Percentiles rank a stretch among this genome's conserved stretches.
Conservation (phyloP, 2,329 filamentous ascomycete genomes). For the Fusarium floridanum region DNA sequence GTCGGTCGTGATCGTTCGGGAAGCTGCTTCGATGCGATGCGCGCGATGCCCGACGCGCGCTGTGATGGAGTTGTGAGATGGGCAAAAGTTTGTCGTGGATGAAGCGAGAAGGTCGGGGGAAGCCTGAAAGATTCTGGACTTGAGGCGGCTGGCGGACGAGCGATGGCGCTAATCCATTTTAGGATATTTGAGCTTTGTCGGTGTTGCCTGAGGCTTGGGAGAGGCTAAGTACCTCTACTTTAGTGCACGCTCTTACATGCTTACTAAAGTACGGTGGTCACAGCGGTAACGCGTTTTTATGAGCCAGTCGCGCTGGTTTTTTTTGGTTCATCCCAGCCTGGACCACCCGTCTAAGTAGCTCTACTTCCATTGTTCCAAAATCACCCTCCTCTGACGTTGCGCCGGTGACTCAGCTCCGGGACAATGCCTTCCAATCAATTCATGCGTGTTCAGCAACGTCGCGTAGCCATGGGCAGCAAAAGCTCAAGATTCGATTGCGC, state of each 20-base stretch:
- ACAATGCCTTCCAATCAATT: slow-evolving; percentile 37
- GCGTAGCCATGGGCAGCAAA: slow-evolving; percentile 17
- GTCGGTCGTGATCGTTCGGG: slow-evolving; percentile 44
- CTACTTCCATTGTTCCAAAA: slow-evolving; percentile 29
- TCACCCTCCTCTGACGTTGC: slow-evolving; percentile 32
- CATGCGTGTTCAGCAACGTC: slow-evolving; percentile 16
- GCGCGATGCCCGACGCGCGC: slow-evolving; percentile 67
- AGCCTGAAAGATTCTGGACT: slow-evolving; percentile 60
- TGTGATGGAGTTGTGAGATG: slow-evolving; percentile 57
- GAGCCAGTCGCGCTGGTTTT: slow-evolving; percentile 22
- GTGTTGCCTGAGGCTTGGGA: slow-evolving; percentile 43
- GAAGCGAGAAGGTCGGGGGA: slow-evolving; percentile 55
- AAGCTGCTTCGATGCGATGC: slow-evolving; percentile 49
- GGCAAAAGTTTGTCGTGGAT: slow-evolving; percentile 60
- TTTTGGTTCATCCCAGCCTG: slow-evolving; percentile 7
- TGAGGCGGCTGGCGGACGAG: slow-evolving; percentile 54
- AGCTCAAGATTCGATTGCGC: slow-evolving; percentile 22
- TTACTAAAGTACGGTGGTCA: slow-evolving; percentile 35
- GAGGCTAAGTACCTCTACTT: slow-evolving; percentile 30
- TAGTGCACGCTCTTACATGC: slow-evolving; percentile 31
- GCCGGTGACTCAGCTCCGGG: slow-evolving; percentile 43
- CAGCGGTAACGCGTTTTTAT: neutral
- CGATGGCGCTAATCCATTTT: slow-evolving; percentile 39
- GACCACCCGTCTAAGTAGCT: slow-evolving; percentile 27
- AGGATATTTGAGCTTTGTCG: slow-evolving; percentile 26